A percentile compares a stretch with the other conserved stretches of the same genome.
phyloP scores from a whole-genome alignment of 1,284 basidiomycete genomes.

The Sphaerobolus stellatus region DNA sequence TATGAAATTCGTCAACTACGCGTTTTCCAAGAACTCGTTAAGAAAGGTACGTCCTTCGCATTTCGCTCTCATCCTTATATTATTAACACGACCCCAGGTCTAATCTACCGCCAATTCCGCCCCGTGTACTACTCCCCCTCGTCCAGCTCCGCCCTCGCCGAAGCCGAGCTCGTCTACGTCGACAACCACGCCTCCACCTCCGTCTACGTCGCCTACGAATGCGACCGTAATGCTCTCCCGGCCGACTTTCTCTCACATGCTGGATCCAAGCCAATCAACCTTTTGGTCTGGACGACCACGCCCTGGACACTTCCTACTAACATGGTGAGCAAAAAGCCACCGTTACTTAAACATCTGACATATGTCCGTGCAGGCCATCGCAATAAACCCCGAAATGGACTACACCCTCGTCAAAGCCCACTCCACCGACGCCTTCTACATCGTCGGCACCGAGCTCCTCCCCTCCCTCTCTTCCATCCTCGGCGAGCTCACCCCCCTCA shows the following conservation, averaged over 20 bases:
- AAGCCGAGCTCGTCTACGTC: conserved; percentile 31
- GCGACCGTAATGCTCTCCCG: not conserved
- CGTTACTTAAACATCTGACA: conserved; percentile 8
- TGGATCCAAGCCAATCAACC: conserved; percentile 36
- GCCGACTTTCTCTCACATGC: not conserved
- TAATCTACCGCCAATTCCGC: conserved; percentile 84
- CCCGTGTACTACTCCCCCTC: conserved; percentile 97
- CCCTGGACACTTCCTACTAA: conserved; percentile 97
- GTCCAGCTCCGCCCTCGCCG: conserved; percentile 30
- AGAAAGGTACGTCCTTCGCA: conserved; percentile 53
- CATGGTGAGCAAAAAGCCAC: conserved; percentile 57
- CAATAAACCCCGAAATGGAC: conserved; percentile 70
- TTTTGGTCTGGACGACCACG: conserved; percentile 98
- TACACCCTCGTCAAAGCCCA: conserved; percentile 62
- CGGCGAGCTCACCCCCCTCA: conserved; percentile 49
- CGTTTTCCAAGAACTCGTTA: conserved; percentile 88
- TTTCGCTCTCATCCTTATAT: not conserved
- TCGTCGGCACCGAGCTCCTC: conserved; percentile 75
- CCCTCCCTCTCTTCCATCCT: conserved; percentile 51
- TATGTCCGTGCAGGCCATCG: conserved; percentile 65
- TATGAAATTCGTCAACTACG: conserved; percentile 90
- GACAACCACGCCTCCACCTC: conserved; percentile 34
- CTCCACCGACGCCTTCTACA: conserved; percentile 39
- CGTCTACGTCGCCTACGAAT: conserved; percentile 52
- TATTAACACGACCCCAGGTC: conserved; percentile 42